Base-by-base conservation (phyloP, 306 rosid species). In the Acmispon strigosus region DNA sequence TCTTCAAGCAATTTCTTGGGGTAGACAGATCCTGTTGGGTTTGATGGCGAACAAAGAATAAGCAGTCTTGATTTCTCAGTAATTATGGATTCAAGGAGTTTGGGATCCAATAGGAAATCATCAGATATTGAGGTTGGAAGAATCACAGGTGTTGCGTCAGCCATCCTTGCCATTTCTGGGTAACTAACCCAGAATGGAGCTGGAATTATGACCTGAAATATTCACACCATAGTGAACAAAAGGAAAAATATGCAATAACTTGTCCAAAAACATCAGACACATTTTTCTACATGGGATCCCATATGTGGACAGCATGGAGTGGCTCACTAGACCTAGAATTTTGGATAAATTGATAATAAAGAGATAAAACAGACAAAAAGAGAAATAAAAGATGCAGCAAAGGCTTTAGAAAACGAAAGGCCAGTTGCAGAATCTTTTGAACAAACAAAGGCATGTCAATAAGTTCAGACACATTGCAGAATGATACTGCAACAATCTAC, bases 171-270 rank as follows among this genome's bases (percentile, higher is more conserved):
- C 83, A 95, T 89, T 79, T 95, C 99, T 6, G 99, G 99, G 80
- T 95, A 95, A 81, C 99, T 91, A 81, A 95, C 99, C 82, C 83
- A 95, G 76, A 74, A 95, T 76, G 99, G 99, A 70, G 92, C 99
- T 6, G 99, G 99, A 86, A 95, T 78, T 76, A 95, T 70, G 74
- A 95, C 99, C 99, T 95, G 87, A 22, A 74, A 62, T 63, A 76
- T 43, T 57, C 48, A 50, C 6, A 16, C 18, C 47, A 41, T 49
- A 68, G 24, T 9, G 8, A 62, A 60, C 70, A 61, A 42, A 62
- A 44, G 48, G 57, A 8, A 22, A 45, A 9, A 48, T 56, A 47
- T 36, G 47, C 37, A 66, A 52, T 39, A 42, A 73, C 32, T 22
- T 67, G 20, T 58, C 19, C 57, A 34, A 19, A 69, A 52, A 11